Percentiles rank a stretch among this genome's conserved stretches.
Evolutionary conservation across 306 rosid genomes (phyloP).

Genomic region (Potentilla sterilis): DNA sequence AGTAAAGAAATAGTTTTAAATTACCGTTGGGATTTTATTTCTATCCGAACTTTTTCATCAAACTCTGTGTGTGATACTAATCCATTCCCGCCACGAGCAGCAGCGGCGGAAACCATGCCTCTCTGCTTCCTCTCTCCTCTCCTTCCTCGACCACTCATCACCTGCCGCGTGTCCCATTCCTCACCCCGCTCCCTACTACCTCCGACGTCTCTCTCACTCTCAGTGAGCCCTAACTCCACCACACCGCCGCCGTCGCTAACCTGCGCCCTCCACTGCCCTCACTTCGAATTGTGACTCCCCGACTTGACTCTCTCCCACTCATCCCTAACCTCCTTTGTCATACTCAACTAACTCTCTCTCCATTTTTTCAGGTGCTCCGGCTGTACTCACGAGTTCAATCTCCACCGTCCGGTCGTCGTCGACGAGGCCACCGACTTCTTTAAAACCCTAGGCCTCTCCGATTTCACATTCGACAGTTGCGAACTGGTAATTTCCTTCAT

Average conservation of each 20-base stretch:
- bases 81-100: slow-evolving; percentile 55
- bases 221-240: slow-evolving; percentile 32
- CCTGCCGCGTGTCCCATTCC: slow-evolving; percentile 48
- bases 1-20: too few relatives aligned
- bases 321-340: background rate
- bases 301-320: background rate
- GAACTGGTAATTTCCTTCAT: slow-evolving; percentile 43
- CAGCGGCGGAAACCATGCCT: slow-evolving; percentile 30
- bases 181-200: background rate
- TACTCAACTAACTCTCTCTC: background rate
- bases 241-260: slow-evolving; percentile 48
- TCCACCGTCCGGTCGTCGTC: slow-evolving; percentile 73
- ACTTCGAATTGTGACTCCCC: slow-evolving; percentile 67
- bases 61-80: background rate
- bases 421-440: slow-evolving; percentile 78
- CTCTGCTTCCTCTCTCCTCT: slow-evolving; percentile 49
- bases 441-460: slow-evolving; percentile 53
- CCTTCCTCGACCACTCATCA: slow-evolving; percentile 43
- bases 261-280: slow-evolving; percentile 79
- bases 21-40: background rate
- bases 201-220: slow-evolving; percentile 30
- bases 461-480: slow-evolving; percentile 77
- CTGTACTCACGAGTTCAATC: slow-evolving; percentile 79
- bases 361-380: slow-evolving; percentile 70
- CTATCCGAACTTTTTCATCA: slow-evolving; percentile 6